Conservation (phyloP, 2,329 filamentous ascomycete species). For the Scorias spongiosa region DNA sequence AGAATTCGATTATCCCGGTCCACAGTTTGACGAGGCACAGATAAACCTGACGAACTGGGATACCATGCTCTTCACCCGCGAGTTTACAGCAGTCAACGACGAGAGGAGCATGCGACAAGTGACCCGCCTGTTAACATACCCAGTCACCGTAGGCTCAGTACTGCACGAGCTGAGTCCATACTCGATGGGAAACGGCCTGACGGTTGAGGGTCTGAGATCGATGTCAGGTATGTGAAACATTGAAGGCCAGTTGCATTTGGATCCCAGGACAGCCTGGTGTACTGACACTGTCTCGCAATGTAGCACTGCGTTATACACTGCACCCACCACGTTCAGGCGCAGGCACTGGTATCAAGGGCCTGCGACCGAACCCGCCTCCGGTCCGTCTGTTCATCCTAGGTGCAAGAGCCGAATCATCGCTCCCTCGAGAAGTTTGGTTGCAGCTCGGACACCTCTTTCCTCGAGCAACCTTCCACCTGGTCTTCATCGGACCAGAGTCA, state of each 20-base stretch:
- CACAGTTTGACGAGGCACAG: slow-evolving; percentile 80
- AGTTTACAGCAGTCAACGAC: slow-evolving; percentile 81
- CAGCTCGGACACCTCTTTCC: slow-evolving; percentile 93
- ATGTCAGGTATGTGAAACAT: slow-evolving; percentile 57
- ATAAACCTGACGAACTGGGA: slow-evolving; percentile 99
- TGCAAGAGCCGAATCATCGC: slow-evolving; percentile 89
- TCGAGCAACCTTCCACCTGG: slow-evolving; percentile 72
- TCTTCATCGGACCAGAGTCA: slow-evolving; percentile 90
- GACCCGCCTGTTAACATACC: slow-evolving; percentile 85
- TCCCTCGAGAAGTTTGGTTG: slow-evolving; percentile 85
- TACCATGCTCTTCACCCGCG: slow-evolving; percentile 82
- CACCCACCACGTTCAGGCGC: slow-evolving; percentile 74
- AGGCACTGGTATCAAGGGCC: slow-evolving; percentile 57
- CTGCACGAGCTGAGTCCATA: slow-evolving; percentile 93
- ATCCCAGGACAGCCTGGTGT: background rate
- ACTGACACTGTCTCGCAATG: background rate
- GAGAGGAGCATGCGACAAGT: slow-evolving; percentile 86
- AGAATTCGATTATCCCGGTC: slow-evolving; percentile 81
- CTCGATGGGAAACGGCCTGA: slow-evolving; percentile 59
- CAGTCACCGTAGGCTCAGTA: slow-evolving; percentile 77
- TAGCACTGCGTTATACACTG: slow-evolving; percentile 81
- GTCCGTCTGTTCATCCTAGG: slow-evolving; percentile 87
- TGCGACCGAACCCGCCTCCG: slow-evolving; percentile 71
- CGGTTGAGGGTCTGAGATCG: slow-evolving; percentile 80
- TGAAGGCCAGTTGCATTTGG: background rate